These are phyloP conservation scores for Boletus edulis DNA, from an alignment of 768 basidiomycete species.

Conservation along the genomic window DNA sequence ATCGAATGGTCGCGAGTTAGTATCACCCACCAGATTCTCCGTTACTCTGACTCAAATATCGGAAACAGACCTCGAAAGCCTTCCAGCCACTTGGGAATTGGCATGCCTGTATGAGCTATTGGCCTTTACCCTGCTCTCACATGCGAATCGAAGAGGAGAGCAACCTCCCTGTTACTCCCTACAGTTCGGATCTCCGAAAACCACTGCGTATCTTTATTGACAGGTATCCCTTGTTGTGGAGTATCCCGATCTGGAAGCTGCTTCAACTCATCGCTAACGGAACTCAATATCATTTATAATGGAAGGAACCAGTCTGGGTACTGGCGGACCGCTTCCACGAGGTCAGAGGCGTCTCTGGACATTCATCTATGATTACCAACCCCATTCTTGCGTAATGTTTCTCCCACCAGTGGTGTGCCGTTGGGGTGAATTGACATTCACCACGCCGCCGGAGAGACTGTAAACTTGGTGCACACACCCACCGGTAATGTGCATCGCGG, in stretches of 20 bases:
- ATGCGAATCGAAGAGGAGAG: not conserved
- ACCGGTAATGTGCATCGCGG: conserved; percentile 9
- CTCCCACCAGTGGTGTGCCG: conserved; percentile 15
- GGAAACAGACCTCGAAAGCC: not conserved
- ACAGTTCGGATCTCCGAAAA: conserved; percentile 5
- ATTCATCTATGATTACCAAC: conserved; percentile 1
- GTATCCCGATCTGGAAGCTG: conserved; percentile 10
- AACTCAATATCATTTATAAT: conserved; percentile 20
- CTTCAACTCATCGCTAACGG: conserved; percentile 4
- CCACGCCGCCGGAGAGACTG: conserved; percentile 3
- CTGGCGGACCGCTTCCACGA: conserved; percentile 18
- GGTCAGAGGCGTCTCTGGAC: conserved; percentile 13
- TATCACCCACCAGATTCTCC: not conserved
- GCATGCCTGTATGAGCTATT: not conserved
- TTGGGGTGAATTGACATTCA: conserved; percentile 1
- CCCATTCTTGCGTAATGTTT: conserved; percentile 12
- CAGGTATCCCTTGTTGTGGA: not conserved
- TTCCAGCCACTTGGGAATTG: not conserved
- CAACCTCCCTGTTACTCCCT: no score
- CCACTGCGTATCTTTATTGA: not conserved
- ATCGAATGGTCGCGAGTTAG: not conserved
- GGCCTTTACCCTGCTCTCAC: not conserved
- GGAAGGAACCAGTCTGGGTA: conserved; percentile 11
- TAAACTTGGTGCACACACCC: conserved; percentile 7
- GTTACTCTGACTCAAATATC: not conserved